A percentile compares a stretch with the other conserved stretches of the same genome.
Evolutionary conservation across 1,139 yeast species (phyloP).

Genomic region (Hyphopichia fennica): DNA sequence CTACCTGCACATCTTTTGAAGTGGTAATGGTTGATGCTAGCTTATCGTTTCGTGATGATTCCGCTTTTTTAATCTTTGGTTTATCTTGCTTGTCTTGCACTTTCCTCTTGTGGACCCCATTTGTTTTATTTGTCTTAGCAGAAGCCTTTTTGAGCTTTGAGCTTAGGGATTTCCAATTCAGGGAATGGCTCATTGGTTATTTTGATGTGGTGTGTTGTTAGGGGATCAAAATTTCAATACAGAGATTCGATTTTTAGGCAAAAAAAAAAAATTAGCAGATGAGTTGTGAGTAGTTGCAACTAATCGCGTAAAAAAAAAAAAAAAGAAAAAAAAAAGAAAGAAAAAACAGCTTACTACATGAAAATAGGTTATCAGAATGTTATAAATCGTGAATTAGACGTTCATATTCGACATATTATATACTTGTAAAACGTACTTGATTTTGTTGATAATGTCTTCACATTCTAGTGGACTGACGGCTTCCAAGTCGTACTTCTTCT

Average conservation of each 20-base stretch:
- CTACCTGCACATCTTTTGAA: neutral
- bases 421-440: constrained; percentile 54
- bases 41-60: neutral
- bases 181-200: neutral
- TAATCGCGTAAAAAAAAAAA: constrained; percentile 3
- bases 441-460: constrained; percentile 70
- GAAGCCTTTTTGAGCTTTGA: constrained; percentile 1
- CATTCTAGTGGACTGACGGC: constrained; percentile 65
- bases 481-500: constrained; percentile 84
- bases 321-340: neutral
- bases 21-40: neutral
- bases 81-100: neutral
- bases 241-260: too few relatives aligned
- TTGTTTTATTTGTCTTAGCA: neutral
- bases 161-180: constrained; percentile 5
- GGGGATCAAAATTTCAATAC: too few relatives aligned
- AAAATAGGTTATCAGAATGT: too few relatives aligned
- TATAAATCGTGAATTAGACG: too few relatives aligned
- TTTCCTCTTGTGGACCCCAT: neutral
- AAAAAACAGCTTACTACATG: too few relatives aligned
- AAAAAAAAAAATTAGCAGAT: neutral
- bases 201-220: neutral
- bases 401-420: constrained; percentile 34
- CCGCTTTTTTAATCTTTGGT: neutral
- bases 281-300: too few relatives aligned